Base-by-base conservation (phyloP, 345 rosid species). In the Toxicodendron radicans region DNA sequence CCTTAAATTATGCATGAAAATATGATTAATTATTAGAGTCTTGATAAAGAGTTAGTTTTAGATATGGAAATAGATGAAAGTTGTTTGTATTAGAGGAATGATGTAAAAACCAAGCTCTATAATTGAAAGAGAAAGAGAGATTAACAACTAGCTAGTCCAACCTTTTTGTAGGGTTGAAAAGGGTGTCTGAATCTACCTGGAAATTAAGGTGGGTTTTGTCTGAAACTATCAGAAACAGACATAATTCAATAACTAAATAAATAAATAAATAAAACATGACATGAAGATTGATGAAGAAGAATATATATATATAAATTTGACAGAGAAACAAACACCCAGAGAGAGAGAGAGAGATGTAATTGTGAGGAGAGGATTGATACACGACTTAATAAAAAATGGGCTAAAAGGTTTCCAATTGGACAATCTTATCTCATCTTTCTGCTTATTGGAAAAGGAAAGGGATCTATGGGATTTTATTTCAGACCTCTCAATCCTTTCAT, bases 141-240 rank as follows among this genome's bases (percentile, higher is more conserved):
- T 38, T 38, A 79, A 65, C 61, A 72, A 59, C 67, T 48, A 48
- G 54, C 71, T 46, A 51, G 68, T 49, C 58, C 46, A 8, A 21
- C 7, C 30, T 60, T 76, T n/a, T 51, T 69, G 76, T 64, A 51
- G 75, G 81, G 68, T 18, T 57, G 46, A 76, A 81, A 79, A 76
- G 76, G 82, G 79, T 76, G 88, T 64, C 74, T 79, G 85, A 87
- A 84, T 83, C 90, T 81, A 83, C 82, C 84, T 87, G 86, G 84
- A 84, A 77, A 73, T 81, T 87, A 84, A 79, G 88, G 86, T 73
- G 87, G 79, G 76, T 80, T 84, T 82, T 84, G 88, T 77, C 88
- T 77, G 65, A 38, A 75, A 75, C 78, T 21, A 43, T 0, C n/a
- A 27, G 41, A 35, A 73, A 76, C 58, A 68, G 71, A 76, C 79